These are phyloP conservation scores for Hypsizygus ulmarius DNA, from an alignment of 1,284 basidiomycete species.

Conservation along the genomic window DNA sequence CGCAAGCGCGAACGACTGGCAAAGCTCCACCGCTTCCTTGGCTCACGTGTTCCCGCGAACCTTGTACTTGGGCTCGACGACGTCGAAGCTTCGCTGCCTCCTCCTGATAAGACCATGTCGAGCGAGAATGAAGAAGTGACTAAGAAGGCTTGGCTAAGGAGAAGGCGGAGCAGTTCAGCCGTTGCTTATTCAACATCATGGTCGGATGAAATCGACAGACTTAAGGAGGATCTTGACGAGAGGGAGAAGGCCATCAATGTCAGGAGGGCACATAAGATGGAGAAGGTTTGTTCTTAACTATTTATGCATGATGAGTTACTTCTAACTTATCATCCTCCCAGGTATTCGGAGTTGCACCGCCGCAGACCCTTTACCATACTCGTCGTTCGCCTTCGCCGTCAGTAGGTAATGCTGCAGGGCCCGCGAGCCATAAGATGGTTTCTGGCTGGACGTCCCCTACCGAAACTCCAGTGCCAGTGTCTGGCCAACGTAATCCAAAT, in stretches of 20 bases:
- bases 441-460: slow-evolving; percentile 21
- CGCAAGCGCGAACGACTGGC: slow-evolving; percentile 72
- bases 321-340: slow-evolving; percentile 27
- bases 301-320: slow-evolving; percentile 6
- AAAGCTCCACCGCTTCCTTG: slow-evolving; percentile 77
- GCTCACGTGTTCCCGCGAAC: slow-evolving; percentile 68
- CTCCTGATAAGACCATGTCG: slow-evolving; percentile 23
- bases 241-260: slow-evolving; percentile 76
- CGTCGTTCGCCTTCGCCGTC: slow-evolving; percentile 45
- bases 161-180: slow-evolving; percentile 56
- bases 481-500: slow-evolving; percentile 43
- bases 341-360: slow-evolving; percentile 79
- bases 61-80: slow-evolving; percentile 56
- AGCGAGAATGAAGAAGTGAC: slow-evolving; percentile 20
- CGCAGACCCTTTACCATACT: slow-evolving; percentile 69
- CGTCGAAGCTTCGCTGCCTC: slow-evolving; percentile 41
- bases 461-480: slow-evolving; percentile 20
- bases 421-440: slow-evolving; percentile 13
- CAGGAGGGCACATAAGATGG: slow-evolving; percentile 77
- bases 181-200: slow-evolving; percentile 43
- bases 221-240: slow-evolving; percentile 65
- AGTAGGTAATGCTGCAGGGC: slow-evolving; percentile 10
- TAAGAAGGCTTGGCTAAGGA: slow-evolving; percentile 41
- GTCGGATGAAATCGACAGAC: slow-evolving; percentile 56
- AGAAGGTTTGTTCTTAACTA: slow-evolving; percentile 52